A percentile compares a stretch with the other conserved stretches of the same genome.
These are phyloP conservation scores for Alternaria sp. DNA, from an alignment of 2,329 filamentous ascomycete genomes.

Conservation along the genomic window DNA sequence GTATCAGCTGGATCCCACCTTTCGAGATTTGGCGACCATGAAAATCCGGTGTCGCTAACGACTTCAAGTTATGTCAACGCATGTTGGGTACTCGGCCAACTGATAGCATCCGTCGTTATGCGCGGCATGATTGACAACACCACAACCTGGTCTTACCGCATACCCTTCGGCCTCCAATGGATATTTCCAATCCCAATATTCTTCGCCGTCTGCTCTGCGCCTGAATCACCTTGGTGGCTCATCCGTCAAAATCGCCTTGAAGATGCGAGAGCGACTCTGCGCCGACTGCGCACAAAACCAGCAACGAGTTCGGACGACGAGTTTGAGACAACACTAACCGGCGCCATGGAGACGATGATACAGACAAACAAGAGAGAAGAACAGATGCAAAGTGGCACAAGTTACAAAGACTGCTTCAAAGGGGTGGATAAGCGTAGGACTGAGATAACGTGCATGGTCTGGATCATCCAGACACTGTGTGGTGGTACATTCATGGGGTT, in stretches of 20 bases:
- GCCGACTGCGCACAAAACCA: conserved; percentile 19
- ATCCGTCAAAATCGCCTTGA: conserved; percentile 67
- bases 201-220: conserved; percentile 69
- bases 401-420: conserved; percentile 82
- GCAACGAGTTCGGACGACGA: conserved; percentile 15
- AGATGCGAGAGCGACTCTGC: conserved; percentile 62
- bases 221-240: conserved; percentile 77
- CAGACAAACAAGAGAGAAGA: conserved; percentile 82
- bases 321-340: conserved; percentile 5
- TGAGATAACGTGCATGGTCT: conserved; percentile 66
- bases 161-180: conserved; percentile 68
- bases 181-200: conserved; percentile 64
- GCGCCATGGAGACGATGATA: conserved; percentile 68
- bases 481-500: conserved; percentile 34
- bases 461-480: conserved; percentile 52
- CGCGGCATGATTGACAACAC: conserved; percentile 66
- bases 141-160: conserved; percentile 69
- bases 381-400: conserved; percentile 68
- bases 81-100: conserved; percentile 60
- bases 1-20: background rate
- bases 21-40: background rate
- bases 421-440: conserved; percentile 80
- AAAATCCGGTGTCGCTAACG: background rate
- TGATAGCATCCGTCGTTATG: conserved; percentile 73
- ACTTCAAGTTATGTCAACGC: conserved; percentile 37